Evolutionary conservation across 305 asterid species (phyloP).

Genomic region (Solanum hybrid): DNA sequence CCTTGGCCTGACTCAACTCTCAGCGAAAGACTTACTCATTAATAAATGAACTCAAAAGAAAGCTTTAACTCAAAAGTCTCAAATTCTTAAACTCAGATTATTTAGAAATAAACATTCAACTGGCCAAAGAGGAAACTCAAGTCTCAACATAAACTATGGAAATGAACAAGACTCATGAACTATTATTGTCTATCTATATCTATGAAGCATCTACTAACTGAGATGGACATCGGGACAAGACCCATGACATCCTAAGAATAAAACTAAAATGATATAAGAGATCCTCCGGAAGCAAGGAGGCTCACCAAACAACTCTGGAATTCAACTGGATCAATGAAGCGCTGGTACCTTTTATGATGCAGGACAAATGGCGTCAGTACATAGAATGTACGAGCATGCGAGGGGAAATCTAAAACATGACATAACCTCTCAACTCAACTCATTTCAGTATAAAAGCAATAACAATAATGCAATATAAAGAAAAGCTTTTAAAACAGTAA

Average conservation of each 20-base stretch:
- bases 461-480: neutral
- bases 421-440: neutral
- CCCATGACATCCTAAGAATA: neutral
- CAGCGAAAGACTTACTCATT: too few species aligned
- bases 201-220: neutral
- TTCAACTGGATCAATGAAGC: neutral
- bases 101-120: neutral
- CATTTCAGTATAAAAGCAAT: neutral
- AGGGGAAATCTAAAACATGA: neutral
- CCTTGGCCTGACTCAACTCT: too few species aligned
- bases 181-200: neutral
- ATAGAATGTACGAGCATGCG: neutral
- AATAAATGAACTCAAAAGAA: neutral
- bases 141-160: neutral
- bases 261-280: neutral
- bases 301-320: neutral
- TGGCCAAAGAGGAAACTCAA: too few species aligned
- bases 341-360: neutral
- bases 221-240: neutral
- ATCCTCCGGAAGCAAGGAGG: neutral
- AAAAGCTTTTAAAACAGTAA: neutral
- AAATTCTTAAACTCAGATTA: neutral
- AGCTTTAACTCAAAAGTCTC: neutral
- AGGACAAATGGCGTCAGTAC: too few species aligned
- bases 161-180: neutral